These are phyloP conservation scores for Lactarius hengduanensis DNA, from an alignment of 768 basidiomycete species.

Conservation along the genomic window DNA sequence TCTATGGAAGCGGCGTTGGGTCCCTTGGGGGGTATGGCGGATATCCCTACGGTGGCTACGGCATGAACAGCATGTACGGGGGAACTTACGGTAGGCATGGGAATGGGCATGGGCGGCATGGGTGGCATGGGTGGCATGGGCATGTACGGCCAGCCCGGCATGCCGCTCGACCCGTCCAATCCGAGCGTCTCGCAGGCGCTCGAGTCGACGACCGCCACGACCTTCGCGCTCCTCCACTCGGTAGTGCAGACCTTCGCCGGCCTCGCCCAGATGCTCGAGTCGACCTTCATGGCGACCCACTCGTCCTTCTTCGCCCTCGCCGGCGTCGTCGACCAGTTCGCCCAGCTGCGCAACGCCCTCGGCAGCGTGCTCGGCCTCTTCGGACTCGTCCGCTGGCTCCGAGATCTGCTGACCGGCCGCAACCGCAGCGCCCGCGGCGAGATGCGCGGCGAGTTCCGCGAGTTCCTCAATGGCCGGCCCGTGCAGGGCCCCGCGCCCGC, in stretches of 20 bases:
- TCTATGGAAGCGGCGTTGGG: slow-evolving; percentile 46
- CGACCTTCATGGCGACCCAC: slow-evolving; percentile 96
- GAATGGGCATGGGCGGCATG: slow-evolving; percentile 38
- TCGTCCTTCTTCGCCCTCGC: slow-evolving; percentile 96
- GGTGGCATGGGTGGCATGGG: slow-evolving; percentile 38
- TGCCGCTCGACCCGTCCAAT: slow-evolving; percentile 48
- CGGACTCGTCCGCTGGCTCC: slow-evolving; percentile 84
- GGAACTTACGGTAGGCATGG: slow-evolving; percentile 45
- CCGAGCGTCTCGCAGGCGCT: slow-evolving; percentile 83
- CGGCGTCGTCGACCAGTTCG: slow-evolving; percentile 93
- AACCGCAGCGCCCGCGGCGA: slow-evolving; percentile 38
- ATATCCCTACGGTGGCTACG: slow-evolving; percentile 32
- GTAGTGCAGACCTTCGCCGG: slow-evolving; percentile 95
- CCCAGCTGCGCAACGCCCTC: slow-evolving; percentile 85
- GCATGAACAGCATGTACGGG: slow-evolving; percentile 38
- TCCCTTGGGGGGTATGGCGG: slow-evolving; percentile 43
- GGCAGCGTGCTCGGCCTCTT: slow-evolving; percentile 94
- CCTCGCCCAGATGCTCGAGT: slow-evolving; percentile 96
- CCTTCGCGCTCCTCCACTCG: slow-evolving; percentile 89
- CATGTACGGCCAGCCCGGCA: slow-evolving; percentile 40
- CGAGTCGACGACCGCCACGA: slow-evolving; percentile 86
- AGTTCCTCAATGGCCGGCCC: slow-evolving; percentile 67
- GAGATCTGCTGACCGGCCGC: slow-evolving; percentile 54
- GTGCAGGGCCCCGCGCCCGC: slow-evolving; percentile 48
- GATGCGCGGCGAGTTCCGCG: slow-evolving; percentile 67